A percentile compares a stretch with the other conserved stretches of the same genome.
phyloP scores from a whole-genome alignment of 495 filamentous ascomycete genomes.

The Aspergillus conjunctus region DNA sequence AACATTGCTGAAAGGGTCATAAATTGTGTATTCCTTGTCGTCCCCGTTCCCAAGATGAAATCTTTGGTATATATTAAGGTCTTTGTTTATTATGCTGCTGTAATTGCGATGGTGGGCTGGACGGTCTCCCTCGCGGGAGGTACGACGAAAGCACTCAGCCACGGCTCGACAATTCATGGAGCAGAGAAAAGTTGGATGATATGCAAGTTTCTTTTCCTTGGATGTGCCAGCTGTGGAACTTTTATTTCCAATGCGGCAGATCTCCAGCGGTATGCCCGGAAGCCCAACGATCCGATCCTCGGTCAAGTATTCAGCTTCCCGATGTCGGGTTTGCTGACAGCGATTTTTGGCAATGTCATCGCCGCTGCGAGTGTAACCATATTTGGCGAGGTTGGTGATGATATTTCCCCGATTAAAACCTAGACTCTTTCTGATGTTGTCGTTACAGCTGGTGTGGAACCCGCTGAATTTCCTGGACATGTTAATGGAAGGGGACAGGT shows the following conservation, averaged over 20 bases:
- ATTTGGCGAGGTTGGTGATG: conserved; percentile 27
- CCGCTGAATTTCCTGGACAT: conserved; percentile 29
- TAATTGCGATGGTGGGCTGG: conserved; percentile 40
- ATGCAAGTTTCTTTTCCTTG: conserved; percentile 39
- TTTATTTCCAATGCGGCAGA: conserved; percentile 56
- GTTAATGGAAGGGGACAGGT: conserved; percentile 34
- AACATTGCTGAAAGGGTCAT: conserved; percentile 25
- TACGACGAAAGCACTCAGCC: conserved; percentile 25
- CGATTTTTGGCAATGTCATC: conserved; percentile 29
- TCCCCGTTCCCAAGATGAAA: conserved; percentile 42
- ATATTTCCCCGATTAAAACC: neutral
- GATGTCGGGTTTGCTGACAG: conserved; percentile 32
- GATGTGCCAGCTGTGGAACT: conserved; percentile 40
- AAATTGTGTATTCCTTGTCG: conserved; percentile 38
- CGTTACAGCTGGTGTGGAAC: conserved; percentile 31
- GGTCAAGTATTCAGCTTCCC: conserved; percentile 41
- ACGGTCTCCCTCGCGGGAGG: conserved; percentile 34
- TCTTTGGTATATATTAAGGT: conserved; percentile 40
- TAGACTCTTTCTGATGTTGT: neutral
- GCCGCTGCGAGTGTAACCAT: conserved; percentile 25
- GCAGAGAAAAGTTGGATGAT: conserved; percentile 35
- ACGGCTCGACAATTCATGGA: conserved; percentile 33
- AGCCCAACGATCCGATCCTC: conserved; percentile 38
- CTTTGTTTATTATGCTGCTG: conserved; percentile 33
- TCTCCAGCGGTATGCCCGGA: conserved; percentile 37